A percentile compares a stretch with the other conserved stretches of the same genome.
Evolutionary conservation across 2,329 filamentous ascomycete genomes (phyloP).

Genomic region (Fusarium concolor): DNA sequence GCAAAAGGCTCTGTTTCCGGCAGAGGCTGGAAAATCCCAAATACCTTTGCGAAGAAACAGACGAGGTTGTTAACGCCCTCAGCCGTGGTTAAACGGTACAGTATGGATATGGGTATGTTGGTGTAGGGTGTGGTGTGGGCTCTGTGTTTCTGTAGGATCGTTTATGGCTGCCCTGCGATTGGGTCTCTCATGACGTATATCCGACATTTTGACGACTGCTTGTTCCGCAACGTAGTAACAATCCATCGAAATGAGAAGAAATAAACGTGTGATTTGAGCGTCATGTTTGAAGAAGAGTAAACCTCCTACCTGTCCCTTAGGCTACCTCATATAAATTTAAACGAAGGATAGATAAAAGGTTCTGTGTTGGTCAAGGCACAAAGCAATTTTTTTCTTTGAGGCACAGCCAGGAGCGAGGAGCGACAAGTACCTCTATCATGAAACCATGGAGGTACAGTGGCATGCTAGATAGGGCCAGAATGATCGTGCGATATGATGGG

Average conservation of each 20-base stretch:
- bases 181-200: slow-evolving; percentile 36
- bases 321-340: neutral
- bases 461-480: neutral
- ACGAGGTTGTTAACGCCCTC: neutral
- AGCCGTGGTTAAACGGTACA: neutral
- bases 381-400: slow-evolving; percentile 6
- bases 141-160: slow-evolving; percentile 35
- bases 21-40: neutral
- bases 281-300: neutral
- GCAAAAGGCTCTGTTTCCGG: neutral
- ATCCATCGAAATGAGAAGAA: neutral
- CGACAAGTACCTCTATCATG: slow-evolving; percentile 15
- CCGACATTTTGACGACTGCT: slow-evolving; percentile 2
- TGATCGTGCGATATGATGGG: neutral
- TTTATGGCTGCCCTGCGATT: slow-evolving; percentile 24
- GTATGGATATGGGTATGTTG: slow-evolving; percentile 8
- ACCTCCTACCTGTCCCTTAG: neutral
- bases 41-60: neutral
- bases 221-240: neutral
- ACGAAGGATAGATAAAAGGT: neutral
- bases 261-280: neutral
- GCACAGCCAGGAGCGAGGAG: slow-evolving; percentile 10
- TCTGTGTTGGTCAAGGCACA: slow-evolving; percentile 13
- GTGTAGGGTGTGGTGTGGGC: slow-evolving; percentile 11
- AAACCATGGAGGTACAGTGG: slow-evolving; percentile 9